These are phyloP conservation scores for Truncatella angustata DNA, from an alignment of 2,329 filamentous ascomycete species.

Conservation along the genomic window DNA sequence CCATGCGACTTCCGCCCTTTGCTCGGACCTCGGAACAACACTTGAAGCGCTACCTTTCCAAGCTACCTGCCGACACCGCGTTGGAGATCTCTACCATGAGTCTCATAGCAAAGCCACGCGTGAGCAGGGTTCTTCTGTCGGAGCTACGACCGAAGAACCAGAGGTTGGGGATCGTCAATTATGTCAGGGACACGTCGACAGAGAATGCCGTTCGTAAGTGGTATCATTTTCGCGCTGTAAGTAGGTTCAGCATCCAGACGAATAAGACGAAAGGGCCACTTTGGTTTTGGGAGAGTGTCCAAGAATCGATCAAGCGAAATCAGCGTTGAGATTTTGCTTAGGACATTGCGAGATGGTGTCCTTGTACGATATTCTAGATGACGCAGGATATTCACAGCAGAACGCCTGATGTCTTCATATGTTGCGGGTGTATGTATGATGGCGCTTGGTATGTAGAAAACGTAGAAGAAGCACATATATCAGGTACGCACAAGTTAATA, in stretches of 20 bases:
- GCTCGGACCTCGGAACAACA: constrained; percentile 60
- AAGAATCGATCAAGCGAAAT: constrained; percentile 20
- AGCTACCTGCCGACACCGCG: constrained; percentile 42
- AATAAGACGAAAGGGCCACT: constrained; percentile 24
- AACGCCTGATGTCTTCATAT: no score
- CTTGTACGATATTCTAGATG: no score
- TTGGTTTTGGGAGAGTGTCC: constrained; percentile 36
- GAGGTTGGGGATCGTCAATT: constrained; percentile 38
- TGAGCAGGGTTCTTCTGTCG: constrained; percentile 29
- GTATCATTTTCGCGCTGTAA: constrained; percentile 36
- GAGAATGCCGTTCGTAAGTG: constrained; percentile 29
- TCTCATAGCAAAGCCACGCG: constrained; percentile 51
- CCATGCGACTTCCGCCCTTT: constrained; percentile 64
- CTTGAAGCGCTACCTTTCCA: constrained; percentile 50
- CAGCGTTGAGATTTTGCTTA: no score
- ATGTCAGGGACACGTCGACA: constrained; percentile 27
- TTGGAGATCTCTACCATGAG: constrained; percentile 57
- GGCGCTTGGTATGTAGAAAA: no score
- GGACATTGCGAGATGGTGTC: no score
- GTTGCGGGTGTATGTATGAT: no score
- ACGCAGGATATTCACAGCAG: no score
- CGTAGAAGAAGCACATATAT: no score
- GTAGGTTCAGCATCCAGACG: constrained; percentile 32
- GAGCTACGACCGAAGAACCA: constrained; percentile 31
- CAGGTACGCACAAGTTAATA: no score